Conservation (phyloP, 306 rosid genomes). For the Myrica gale region DNA sequence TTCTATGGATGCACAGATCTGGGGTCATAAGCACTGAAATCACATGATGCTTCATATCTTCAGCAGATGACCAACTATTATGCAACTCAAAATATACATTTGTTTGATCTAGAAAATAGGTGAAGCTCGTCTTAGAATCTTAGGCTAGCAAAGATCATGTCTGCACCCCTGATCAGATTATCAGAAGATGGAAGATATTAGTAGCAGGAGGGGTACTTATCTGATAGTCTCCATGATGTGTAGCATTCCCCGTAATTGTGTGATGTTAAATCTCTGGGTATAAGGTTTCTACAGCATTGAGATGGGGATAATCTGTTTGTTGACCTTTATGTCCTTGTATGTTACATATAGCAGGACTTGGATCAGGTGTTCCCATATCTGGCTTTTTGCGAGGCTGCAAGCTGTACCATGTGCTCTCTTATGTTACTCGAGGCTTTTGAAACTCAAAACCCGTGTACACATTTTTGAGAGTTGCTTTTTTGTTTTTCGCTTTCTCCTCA, state of each 20-base stretch:
- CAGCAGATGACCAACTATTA: background rate
- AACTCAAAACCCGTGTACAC: background rate
- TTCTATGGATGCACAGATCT: background rate
- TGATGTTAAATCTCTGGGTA: background rate
- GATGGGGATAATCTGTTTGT: background rate
- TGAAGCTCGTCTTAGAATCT: background rate
- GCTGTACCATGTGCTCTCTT: background rate
- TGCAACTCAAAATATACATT: background rate
- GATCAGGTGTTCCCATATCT: background rate
- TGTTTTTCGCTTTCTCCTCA: background rate
- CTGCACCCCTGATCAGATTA: background rate
- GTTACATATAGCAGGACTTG: background rate
- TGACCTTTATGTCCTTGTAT: background rate
- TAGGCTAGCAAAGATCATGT: background rate
- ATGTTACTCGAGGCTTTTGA: background rate
- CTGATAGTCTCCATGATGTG: background rate
- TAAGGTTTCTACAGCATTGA: background rate
- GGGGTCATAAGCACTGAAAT: background rate
- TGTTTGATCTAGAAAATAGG: background rate
- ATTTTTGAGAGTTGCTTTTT: background rate
- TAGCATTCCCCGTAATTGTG: too few species aligned
- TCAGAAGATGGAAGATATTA: background rate
- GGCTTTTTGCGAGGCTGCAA: background rate
- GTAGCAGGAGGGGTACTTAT: background rate
- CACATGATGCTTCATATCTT: background rate